phyloP scores from a whole-genome alignment of 2,329 filamentous ascomycete species.

The Tolypocladium sp. region DNA sequence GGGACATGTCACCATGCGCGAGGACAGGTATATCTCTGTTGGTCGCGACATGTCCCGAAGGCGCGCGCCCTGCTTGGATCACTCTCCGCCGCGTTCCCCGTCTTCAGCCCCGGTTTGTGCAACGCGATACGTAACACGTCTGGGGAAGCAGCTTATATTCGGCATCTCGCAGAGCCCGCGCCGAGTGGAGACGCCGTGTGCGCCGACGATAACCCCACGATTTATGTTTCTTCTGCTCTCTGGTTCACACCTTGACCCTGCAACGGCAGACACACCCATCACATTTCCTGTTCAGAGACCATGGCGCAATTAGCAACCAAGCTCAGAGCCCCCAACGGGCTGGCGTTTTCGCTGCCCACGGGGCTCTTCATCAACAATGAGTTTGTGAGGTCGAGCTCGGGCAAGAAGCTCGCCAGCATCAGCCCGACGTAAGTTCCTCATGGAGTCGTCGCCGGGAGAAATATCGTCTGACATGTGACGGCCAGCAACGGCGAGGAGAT shows the following conservation, averaged over 20 bases:
- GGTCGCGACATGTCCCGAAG: neutral
- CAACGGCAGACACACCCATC: neutral
- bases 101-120: neutral
- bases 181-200: neutral
- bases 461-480: conserved; percentile 13
- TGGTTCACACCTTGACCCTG: neutral
- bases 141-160: neutral
- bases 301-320: conserved; percentile 13
- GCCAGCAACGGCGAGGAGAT: conserved; percentile 21
- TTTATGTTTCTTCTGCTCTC: neutral
- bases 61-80: neutral
- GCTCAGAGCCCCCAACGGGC: conserved; percentile 46
- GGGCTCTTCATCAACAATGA: conserved; percentile 74
- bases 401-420: conserved; percentile 47
- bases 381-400: conserved; percentile 53
- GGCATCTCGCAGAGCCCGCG: neutral
- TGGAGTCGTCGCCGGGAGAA: neutral
- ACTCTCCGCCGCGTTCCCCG: neutral
- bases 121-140: neutral
- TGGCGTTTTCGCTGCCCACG: conserved; percentile 55
- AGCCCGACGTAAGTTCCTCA: conserved; percentile 34
- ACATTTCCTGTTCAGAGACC: neutral
- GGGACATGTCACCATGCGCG: too few species aligned
- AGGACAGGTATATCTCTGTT: neutral
- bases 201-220: neutral